Evolutionary conservation across 2,329 filamentous ascomycete genomes (phyloP), one percentile per base, ranked within the genome.

Genomic region (Monilinia vaccinii-corymbosi): DNA sequence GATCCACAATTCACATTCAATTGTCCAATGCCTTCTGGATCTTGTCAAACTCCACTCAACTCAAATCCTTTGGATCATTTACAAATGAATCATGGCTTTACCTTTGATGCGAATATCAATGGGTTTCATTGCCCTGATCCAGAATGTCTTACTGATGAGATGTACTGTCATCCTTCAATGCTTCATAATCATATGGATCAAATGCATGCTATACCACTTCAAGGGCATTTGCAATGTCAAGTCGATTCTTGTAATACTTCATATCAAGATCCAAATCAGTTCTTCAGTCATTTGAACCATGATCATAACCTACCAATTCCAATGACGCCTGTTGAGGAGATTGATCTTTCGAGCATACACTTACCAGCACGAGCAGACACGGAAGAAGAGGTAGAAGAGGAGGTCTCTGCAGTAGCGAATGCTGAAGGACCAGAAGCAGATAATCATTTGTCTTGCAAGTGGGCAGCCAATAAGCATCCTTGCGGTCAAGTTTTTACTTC

Each of bases 151-250:
- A 58, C 63, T 10, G 58, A 62, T 42, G 60, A 66, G 38, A 63
- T 61, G 25, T 67, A 62, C 55, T 63, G 61, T 31, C 62, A 68
- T 59, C 65, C 65, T 45, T 56, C 62, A 21, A 67, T 63, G 62
- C 63, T 71, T 51, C 69, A 71, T 44, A 64, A 67, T 55, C 70
- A 71, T 49, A 63, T 71, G 25, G 67, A 68, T 52, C 60, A 66
- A 50, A 64, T 62, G 48, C 70, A 71, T 60, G 66, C 68, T 13
- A 69, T 62, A 36, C 68, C 68, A 28, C 57, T 56, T 46, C 63
- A 65, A 61, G 68, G 68, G 25, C 47, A 58, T 6, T 60, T 71
- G 18, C 62, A 64, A 14, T 71, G 70, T 47, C 65, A 63, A 36
- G 55, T 69, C 25, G 63, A 67, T 45, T 61, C 64, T 28, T 71